Percentiles rank a stretch among this genome's conserved stretches.
Conservation (phyloP, 306 rosid genomes). For the Castanea crenata region DNA sequence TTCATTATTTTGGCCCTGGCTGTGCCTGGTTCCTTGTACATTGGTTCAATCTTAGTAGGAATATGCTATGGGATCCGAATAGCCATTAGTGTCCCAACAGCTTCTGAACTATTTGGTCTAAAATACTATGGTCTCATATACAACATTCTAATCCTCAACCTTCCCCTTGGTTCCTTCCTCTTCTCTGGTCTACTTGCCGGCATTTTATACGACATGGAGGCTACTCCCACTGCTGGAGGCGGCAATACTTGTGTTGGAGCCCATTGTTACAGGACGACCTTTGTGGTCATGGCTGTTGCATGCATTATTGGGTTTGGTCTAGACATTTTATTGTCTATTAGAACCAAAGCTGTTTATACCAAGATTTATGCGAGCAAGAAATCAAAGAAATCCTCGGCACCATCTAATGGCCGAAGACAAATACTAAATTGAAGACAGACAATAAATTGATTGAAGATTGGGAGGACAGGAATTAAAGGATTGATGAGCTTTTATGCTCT, state of each 20-base stretch:
- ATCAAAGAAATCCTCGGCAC: conserved; percentile 30
- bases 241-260: conserved; percentile 89
- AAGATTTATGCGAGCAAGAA: conserved; percentile 59
- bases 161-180: conserved; percentile 90
- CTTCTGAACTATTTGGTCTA: conserved; percentile 85
- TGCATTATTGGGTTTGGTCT: conserved; percentile 71
- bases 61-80: conserved; percentile 79
- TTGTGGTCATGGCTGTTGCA: conserved; percentile 67
- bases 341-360: conserved; percentile 61
- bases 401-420: conserved; percentile 14
- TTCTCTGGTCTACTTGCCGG: conserved; percentile 93
- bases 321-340: conserved; percentile 56
- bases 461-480: conserved; percentile 14
- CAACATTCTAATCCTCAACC: conserved; percentile 84
- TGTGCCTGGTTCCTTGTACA: conserved; percentile 76
- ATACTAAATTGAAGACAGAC: no score
- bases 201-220: conserved; percentile 75
- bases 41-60: conserved; percentile 71
- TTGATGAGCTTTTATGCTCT: conserved; percentile 28
- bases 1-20: conserved; percentile 73
- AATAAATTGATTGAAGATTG: neutral
- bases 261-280: conserved; percentile 77
- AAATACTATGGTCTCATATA: conserved; percentile 75
- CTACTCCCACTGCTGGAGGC: conserved; percentile 59
- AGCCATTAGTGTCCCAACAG: conserved; percentile 74